Evolutionary conservation across 2,329 filamentous ascomycete genomes (phyloP).

Genomic region (Sporothrix schenckii): DNA sequence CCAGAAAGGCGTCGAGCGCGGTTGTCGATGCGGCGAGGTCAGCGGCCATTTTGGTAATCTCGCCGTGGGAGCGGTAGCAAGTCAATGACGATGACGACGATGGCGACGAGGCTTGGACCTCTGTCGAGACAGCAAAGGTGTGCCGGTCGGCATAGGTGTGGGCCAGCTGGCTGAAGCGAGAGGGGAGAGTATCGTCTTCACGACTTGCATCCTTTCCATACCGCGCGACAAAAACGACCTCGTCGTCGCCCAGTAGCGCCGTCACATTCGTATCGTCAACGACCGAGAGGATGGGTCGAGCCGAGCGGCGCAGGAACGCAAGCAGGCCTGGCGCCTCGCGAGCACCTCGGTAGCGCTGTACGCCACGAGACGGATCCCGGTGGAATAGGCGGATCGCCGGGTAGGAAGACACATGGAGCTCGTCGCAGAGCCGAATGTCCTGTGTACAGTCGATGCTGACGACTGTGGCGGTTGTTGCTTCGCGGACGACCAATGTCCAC

Average conservation of each 20-base stretch:
- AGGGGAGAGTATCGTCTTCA: constrained; percentile 40
- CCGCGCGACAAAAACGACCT: constrained; percentile 49
- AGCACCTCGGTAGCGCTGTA: constrained; percentile 50
- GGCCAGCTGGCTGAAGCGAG: constrained; percentile 44
- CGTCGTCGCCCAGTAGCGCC: constrained; percentile 46
- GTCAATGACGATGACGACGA: constrained; percentile 36
- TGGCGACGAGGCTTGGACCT: constrained; percentile 23
- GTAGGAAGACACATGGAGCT: constrained; percentile 50
- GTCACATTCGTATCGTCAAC: constrained; percentile 41
- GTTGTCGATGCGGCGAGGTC: constrained; percentile 42
- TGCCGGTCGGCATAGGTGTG: constrained; percentile 46
- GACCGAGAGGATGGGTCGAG: constrained; percentile 39
- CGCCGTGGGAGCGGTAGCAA: constrained; percentile 50
- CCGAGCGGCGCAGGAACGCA: constrained; percentile 38
- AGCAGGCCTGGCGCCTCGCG: constrained; percentile 43
- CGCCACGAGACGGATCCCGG: constrained; percentile 38
- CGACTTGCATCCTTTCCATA: constrained; percentile 37
- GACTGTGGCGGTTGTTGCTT: constrained; percentile 32
- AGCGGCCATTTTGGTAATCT: constrained; percentile 41
- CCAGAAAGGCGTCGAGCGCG: constrained; percentile 46
- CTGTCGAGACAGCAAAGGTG: constrained; percentile 47
- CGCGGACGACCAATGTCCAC: constrained; percentile 42
- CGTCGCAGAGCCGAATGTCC: constrained; percentile 46
- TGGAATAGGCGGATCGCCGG: constrained; percentile 52
- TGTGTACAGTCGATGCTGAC: constrained; percentile 49